phyloP scores from a whole-genome alignment of 164 flowering plant species.

The Vitis rotundifolia region DNA sequence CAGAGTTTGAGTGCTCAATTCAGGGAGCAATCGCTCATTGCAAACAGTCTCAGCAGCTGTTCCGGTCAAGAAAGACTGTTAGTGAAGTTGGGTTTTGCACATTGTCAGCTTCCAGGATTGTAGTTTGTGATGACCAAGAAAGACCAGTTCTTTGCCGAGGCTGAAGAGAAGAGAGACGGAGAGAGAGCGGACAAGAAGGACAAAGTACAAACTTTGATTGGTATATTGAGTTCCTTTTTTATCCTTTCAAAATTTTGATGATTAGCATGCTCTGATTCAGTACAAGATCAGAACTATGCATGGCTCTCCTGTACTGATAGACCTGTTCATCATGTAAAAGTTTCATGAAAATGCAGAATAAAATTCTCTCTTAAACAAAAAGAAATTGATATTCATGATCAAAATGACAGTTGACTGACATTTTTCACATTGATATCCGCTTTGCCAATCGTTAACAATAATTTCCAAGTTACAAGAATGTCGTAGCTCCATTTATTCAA shows the following conservation, averaged over 20 bases:
- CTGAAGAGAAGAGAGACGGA: constrained; percentile 17
- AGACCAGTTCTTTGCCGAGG: constrained; percentile 51
- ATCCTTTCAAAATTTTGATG: constrained; percentile 11
- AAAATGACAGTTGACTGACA: not conserved
- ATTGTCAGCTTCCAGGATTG: constrained; percentile 38
- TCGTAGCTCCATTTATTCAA: not conserved
- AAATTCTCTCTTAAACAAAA: not conserved
- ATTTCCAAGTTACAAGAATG: not conserved
- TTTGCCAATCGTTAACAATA: not conserved
- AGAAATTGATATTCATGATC: not conserved
- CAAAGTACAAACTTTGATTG: constrained; percentile 1
- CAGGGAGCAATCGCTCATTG: constrained; percentile 72
- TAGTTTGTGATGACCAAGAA: constrained; percentile 42
- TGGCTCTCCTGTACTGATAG: too few species aligned
- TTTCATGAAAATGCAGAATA: not conserved
- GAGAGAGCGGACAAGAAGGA: not conserved
- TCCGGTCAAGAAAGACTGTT: constrained; percentile 39
- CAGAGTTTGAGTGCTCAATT: constrained; percentile 54
- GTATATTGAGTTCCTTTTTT: constrained; percentile 5
- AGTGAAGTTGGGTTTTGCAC: constrained; percentile 55
- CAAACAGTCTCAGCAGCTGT: constrained; percentile 61
- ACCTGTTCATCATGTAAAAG: not conserved
- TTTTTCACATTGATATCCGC: not conserved
- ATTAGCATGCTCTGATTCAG: constrained; percentile 9
- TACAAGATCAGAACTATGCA: not conserved